Percentiles rank a stretch among this genome's conserved stretches.
Evolutionary conservation across 495 filamentous ascomycete genomes (phyloP).

Genomic region (Penicillium dipodomyicola): DNA sequence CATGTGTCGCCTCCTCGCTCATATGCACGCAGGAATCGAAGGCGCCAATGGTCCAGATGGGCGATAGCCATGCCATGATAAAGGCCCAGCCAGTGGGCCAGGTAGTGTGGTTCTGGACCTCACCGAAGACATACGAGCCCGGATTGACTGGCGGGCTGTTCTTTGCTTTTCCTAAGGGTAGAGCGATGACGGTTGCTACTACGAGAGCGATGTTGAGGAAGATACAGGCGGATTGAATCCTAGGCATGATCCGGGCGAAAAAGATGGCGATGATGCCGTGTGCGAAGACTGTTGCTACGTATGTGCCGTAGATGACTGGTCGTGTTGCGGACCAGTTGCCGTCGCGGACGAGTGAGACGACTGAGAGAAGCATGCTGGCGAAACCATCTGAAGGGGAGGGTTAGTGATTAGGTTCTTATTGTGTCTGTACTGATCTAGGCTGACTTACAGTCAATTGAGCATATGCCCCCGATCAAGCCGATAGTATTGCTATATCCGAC

Average conservation of each 20-base stretch:
- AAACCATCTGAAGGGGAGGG: constrained; percentile 40
- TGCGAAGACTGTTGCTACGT: constrained; percentile 54
- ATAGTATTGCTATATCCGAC: constrained; percentile 73
- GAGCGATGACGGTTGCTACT: constrained; percentile 60
- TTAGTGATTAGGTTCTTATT: background rate
- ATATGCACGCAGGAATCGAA: constrained; percentile 59
- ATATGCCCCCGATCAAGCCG: constrained; percentile 62
- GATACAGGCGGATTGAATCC: constrained; percentile 63
- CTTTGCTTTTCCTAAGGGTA: constrained; percentile 55
- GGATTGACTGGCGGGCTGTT: constrained; percentile 36
- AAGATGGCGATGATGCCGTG: constrained; percentile 60
- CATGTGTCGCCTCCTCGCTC: constrained; percentile 64
- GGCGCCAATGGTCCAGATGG: constrained; percentile 66
- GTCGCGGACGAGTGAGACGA: constrained; percentile 61
- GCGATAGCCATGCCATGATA: constrained; percentile 62
- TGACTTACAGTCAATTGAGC: constrained; percentile 54
- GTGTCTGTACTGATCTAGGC: background rate
- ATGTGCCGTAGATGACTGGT: constrained; percentile 61
- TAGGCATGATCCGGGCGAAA: constrained; percentile 59
- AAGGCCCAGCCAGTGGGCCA: constrained; percentile 64
- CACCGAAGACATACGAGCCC: constrained; percentile 39
- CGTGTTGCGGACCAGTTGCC: constrained; percentile 60
- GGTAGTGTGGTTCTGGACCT: constrained; percentile 53
- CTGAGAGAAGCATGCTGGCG: constrained; percentile 51
- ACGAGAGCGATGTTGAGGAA: constrained; percentile 63